A percentile compares a stretch with the other conserved stretches of the same genome.
These are phyloP conservation scores for Cryphonectria carpinicola DNA, from an alignment of 2,329 filamentous ascomycete species.

Conservation along the genomic window DNA sequence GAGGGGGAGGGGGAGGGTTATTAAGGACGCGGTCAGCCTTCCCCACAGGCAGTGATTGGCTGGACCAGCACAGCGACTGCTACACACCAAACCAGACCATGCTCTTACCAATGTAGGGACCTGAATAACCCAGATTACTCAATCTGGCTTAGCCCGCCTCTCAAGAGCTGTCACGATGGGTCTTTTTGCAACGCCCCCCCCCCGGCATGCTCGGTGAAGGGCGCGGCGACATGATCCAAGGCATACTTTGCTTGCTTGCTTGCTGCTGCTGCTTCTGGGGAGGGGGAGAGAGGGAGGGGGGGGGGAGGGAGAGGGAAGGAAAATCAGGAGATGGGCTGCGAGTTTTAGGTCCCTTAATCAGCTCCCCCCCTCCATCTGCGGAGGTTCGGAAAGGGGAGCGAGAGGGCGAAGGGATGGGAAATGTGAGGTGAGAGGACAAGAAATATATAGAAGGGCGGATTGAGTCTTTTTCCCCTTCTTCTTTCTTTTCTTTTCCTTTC, in stretches of 20 bases:
- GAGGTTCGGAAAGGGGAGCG: neutral
- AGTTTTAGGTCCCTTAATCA: neutral
- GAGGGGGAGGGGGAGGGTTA: no score
- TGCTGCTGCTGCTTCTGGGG: neutral
- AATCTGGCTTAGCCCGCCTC: conserved; percentile 5
- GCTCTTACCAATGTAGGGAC: neutral
- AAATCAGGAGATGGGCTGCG: neutral
- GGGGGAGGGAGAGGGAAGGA: no score
- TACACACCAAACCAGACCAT: neutral
- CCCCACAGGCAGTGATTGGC: neutral
- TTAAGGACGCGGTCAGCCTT: neutral
- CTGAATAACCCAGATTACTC: conserved; percentile 21
- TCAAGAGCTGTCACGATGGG: neutral
- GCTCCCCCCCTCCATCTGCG: neutral
- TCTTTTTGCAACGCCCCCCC: neutral
- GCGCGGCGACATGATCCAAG: neutral
- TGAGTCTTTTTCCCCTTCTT: neutral
- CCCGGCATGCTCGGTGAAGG: conserved; percentile 1
- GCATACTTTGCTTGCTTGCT: neutral
- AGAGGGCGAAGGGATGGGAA: neutral
- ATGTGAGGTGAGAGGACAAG: neutral
- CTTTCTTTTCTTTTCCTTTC: neutral
- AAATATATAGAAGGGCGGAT: neutral
- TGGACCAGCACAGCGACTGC: neutral
- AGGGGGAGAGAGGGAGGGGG: neutral